These are phyloP conservation scores for Brachypodium distachyon DNA, from an alignment of 202 grass and related monocot species.

Conservation along the genomic window DNA sequence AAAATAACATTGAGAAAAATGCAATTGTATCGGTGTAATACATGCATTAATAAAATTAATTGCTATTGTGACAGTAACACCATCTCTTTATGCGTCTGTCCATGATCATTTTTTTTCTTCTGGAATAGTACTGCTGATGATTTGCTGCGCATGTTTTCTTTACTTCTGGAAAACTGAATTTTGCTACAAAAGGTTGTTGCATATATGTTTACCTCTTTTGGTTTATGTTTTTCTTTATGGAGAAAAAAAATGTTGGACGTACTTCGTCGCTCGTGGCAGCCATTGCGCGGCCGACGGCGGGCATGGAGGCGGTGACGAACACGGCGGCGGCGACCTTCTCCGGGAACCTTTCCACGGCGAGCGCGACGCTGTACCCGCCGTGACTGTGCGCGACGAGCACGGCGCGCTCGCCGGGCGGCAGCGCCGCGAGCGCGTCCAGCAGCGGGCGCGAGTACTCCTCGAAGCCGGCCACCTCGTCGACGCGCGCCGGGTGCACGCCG, in stretches of 20 bases:
- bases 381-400: constrained; percentile 53
- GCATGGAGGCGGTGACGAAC: constrained; percentile 11
- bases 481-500: constrained; percentile 4
- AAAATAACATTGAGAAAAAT: background rate
- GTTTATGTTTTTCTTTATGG: no score
- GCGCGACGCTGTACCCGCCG: constrained; percentile 16
- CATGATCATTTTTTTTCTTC: no score
- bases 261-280: background rate
- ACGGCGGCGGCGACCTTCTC: constrained; percentile 38
- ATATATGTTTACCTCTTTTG: no score
- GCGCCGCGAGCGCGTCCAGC: constrained; percentile 27
- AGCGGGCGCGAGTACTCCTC: constrained; percentile 45
- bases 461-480: constrained; percentile 32
- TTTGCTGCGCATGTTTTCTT: no score
- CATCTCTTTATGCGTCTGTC: no score
- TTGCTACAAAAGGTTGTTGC: no score
- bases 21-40: background rate
- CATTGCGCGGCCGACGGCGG: background rate
- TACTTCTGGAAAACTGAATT: no score
- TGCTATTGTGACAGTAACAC: no score
- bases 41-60: no score
- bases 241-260: background rate
- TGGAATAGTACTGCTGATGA: no score
- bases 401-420: constrained; percentile 11
- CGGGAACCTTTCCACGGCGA: constrained; percentile 43